Evolutionary conservation across 2,329 filamentous ascomycete genomes (phyloP), one percentile per base, ranked within the genome.

Genomic region (Stemphylium vesicarium): DNA sequence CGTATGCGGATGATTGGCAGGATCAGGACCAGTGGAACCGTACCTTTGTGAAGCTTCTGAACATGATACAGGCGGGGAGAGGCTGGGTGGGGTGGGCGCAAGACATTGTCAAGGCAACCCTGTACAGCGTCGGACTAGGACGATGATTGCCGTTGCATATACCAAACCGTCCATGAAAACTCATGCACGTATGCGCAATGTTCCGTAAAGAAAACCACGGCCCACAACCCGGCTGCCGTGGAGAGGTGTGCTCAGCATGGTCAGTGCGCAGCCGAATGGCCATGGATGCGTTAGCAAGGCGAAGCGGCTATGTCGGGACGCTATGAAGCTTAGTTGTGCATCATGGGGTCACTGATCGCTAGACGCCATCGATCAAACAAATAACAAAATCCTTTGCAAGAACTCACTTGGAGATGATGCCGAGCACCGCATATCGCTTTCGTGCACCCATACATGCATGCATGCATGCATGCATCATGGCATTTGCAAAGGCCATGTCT

Each of bases 1-100:
- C 81, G 39, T 86, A 85, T 68, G 85, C 80, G 0, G 77, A 86
- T 59, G 85, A 88, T 63, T 85, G 81, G 62, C 77, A 81, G 53
- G 78, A 83, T 56, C 77, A 79, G 13, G 87, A 89, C 64, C 70
- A 78, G 2, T 88, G 88, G 64, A 78, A 80, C 20, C 75, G 78
- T 53, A 79, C 83, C 35, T 79, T 85, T 50, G 70, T 89, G 1
- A 73, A 75, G 36, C 59, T 87, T 54, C 41, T 89, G 60, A 86
- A 88, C 65, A 66, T 77, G 26, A 64, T 83, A 32, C 79, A 81
- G 57, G 65, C 63, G 29, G 66, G 79, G 10, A 78, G 80, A 60
- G 85, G 85, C 0, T 88, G 84, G 85, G 56, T 72, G 31, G 85
- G 82, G 2, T 81, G 81, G 72, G 65, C 69, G 2, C 56, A 57